These are phyloP conservation scores for Davidsoniella eucalypti DNA, from an alignment of 2,329 filamentous ascomycete genomes.

Conservation along the genomic window DNA sequence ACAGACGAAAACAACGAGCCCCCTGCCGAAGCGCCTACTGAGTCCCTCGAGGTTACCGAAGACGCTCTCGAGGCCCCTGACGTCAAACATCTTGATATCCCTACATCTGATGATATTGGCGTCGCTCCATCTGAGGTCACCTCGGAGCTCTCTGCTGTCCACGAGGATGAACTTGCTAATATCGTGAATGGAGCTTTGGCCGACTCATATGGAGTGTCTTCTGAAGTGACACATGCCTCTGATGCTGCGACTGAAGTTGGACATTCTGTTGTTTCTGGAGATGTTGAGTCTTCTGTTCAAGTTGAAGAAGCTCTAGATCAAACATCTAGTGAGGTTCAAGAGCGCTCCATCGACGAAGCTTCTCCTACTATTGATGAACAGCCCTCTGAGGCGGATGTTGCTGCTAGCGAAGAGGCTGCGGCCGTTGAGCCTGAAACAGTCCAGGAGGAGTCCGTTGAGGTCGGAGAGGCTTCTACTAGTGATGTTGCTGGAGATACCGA, in stretches of 20 bases:
- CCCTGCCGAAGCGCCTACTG: not conserved
- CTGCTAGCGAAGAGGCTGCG: not conserved
- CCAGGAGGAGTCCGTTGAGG: not conserved
- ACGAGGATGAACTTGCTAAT: conserved; percentile 3
- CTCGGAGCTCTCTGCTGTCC: conserved; percentile 5
- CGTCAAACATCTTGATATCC: not conserved
- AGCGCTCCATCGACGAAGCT: not conserved
- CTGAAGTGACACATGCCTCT: not conserved
- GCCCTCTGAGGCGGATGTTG: not conserved
- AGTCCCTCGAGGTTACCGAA: conserved; percentile 27
- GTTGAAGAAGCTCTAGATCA: conserved; percentile 1
- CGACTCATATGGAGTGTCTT: not conserved
- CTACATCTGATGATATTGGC: not conserved
- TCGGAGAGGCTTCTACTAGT: not conserved
- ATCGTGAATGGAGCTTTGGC: conserved; percentile 1
- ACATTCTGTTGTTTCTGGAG: not conserved
- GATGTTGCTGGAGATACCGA: not conserved
- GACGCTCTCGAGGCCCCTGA: not conserved
- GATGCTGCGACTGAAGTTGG: conserved; percentile 7
- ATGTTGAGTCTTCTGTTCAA: not conserved
- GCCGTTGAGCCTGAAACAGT: not conserved
- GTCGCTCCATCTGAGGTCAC: conserved; percentile 2
- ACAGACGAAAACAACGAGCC: not conserved
- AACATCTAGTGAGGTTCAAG: not conserved
- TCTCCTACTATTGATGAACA: not conserved